These are phyloP conservation scores for Penicillium sp. DNA, from an alignment of 2,329 filamentous ascomycete species.

Conservation along the genomic window DNA sequence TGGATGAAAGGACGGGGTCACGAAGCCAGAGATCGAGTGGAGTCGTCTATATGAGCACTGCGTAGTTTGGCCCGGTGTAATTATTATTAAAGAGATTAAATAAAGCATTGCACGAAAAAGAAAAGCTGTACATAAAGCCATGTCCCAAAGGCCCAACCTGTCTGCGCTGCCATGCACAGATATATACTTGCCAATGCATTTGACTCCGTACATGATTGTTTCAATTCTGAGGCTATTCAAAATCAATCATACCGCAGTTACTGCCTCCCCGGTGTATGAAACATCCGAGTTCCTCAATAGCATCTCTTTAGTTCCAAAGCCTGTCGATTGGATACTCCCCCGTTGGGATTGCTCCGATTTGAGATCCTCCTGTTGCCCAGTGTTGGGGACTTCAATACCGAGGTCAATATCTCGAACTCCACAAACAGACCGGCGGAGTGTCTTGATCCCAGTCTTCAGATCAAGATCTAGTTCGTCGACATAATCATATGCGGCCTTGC, in stretches of 20 bases:
- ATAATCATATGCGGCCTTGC: constrained; percentile 13
- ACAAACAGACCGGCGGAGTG: not conserved
- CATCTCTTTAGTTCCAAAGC: not conserved
- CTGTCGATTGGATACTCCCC: not conserved
- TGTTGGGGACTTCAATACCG: not conserved
- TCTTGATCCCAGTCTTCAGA: constrained; percentile 6
- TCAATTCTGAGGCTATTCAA: not conserved
- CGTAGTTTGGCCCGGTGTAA: no score
- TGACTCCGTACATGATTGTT: not conserved
- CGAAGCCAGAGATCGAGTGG: no score
- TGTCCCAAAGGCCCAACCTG: not conserved
- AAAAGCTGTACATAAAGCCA: not conserved
- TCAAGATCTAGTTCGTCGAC: constrained; percentile 13
- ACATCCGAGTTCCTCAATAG: not conserved
- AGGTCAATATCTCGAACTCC: not conserved
- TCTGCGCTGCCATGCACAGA: not conserved
- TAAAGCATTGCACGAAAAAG: not conserved
- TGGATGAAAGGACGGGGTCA: no score
- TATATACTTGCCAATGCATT: not conserved
- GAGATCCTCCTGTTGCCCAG: not conserved
- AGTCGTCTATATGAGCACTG: no score
- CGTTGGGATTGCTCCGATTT: not conserved
- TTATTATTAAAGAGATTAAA: not conserved
- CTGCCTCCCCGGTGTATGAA: not conserved
- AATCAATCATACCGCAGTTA: not conserved